Percentiles rank a stretch among this genome's conserved stretches.
Conservation (phyloP, 805 yeast genomes). For the Hanseniaspora opuntiae region DNA sequence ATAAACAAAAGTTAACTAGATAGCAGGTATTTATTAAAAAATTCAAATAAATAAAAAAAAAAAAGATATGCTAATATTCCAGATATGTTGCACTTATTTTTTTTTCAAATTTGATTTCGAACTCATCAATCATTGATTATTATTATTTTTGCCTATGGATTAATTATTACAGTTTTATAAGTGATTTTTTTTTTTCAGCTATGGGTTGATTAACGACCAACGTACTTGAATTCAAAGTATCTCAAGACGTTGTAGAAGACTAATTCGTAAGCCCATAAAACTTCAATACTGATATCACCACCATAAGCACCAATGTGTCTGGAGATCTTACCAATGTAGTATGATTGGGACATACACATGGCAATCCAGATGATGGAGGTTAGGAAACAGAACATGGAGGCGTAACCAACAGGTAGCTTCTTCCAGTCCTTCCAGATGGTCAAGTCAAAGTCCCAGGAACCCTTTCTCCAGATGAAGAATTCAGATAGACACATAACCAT, state of each 20-base stretch:
- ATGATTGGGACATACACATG: conserved; percentile 72
- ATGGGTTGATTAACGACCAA: conserved; percentile 29
- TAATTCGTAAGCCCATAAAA: conserved; percentile 56
- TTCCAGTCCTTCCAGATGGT: conserved; percentile 44
- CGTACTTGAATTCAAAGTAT: conserved; percentile 56
- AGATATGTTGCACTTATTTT: neutral
- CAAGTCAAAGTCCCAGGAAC: conserved; percentile 43
- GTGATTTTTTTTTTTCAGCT: neutral
- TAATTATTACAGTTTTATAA: neutral
- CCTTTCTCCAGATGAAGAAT: conserved; percentile 66
- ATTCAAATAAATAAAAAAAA: neutral
- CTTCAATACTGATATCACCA: conserved; percentile 70
- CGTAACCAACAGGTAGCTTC: conserved; percentile 57
- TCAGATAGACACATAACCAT: conserved; percentile 59
- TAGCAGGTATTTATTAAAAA: too few relatives aligned
- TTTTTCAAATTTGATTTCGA: neutral
- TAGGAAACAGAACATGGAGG: conserved; percentile 66
- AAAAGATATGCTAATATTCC: conserved; percentile 8
- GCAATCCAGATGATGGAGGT: conserved; percentile 77
- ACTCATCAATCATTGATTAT: neutral
- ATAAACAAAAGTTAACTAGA: neutral
- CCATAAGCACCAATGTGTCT: conserved; percentile 37
- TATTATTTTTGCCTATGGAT: neutral
- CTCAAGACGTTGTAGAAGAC: conserved; percentile 47
- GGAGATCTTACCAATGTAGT: conserved; percentile 66